Conservation (phyloP, 1,139 yeast genomes). For the Yamadazyma blattariae region DNA sequence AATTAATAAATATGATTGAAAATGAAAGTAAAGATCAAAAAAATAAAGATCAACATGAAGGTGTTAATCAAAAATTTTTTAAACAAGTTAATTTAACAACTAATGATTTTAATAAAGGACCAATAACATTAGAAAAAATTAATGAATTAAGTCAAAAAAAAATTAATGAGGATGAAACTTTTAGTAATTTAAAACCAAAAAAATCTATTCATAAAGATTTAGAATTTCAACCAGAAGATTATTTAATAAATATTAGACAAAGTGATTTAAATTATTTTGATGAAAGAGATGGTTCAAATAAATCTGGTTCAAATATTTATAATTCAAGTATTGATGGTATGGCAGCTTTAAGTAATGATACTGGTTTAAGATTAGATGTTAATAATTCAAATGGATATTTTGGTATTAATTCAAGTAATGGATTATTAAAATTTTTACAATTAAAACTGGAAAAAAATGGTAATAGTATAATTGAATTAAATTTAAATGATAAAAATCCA, state of each 20-base stretch:
- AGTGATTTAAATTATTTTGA: conserved; percentile 19
- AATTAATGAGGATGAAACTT: conserved; percentile 9
- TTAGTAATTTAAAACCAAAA: background rate
- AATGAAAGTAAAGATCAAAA: conserved; percentile 8
- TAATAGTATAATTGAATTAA: conserved; percentile 17
- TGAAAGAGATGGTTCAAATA: conserved; percentile 17
- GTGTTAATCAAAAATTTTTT: conserved; percentile 10
- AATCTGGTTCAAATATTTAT: conserved; percentile 12
- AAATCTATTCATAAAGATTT: conserved; percentile 6
- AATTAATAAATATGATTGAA: conserved; percentile 15
- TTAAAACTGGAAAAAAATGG: conserved; percentile 19
- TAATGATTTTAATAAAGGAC: conserved; percentile 15
- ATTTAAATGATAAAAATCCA: conserved; percentile 7
- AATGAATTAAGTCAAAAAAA: conserved; percentile 16
- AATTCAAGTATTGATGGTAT: conserved; percentile 43
- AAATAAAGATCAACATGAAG: conserved; percentile 6
- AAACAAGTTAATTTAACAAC: conserved; percentile 18
- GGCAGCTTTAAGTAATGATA: conserved; percentile 41
- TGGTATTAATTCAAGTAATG: conserved; percentile 62
- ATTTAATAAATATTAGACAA: conserved; percentile 18
- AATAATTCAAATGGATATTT: conserved; percentile 55
- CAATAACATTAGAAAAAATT: conserved; percentile 17
- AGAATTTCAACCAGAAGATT: conserved; percentile 21
- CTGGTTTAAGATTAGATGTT: conserved; percentile 29
- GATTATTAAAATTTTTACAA: conserved; percentile 26